Conservation (phyloP, 768 basidiomycete genomes). For the Rhodotorula paludigena region DNA sequence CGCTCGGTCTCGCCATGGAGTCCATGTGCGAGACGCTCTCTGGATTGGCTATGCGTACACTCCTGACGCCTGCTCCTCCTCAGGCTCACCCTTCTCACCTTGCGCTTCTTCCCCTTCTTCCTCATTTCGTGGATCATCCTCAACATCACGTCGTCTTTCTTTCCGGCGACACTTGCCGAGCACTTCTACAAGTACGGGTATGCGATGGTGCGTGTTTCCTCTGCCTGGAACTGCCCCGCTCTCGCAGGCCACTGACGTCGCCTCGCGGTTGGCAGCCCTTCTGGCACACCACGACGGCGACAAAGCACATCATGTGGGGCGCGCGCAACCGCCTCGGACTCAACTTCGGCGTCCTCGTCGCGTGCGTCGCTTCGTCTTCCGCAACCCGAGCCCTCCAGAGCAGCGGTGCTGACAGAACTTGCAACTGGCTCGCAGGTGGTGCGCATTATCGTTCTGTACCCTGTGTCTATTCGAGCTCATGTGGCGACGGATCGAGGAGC, state of each 20-base stretch:
- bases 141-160: conserved; percentile 47
- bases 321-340: conserved; percentile 39
- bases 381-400: not conserved
- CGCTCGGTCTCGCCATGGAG: conserved; percentile 45
- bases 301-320: conserved; percentile 46
- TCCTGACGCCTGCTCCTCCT: not conserved
- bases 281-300: conserved; percentile 33
- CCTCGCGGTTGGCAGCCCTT: conserved; percentile 5
- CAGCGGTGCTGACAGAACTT: not conserved
- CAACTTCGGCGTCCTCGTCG: conserved; percentile 44
- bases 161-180: conserved; percentile 44
- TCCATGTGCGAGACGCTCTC: conserved; percentile 40
- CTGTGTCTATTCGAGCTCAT: conserved; percentile 13
- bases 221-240: not conserved
- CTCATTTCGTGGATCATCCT: conserved; percentile 46
- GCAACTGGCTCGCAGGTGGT: not conserved
- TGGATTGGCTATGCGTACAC: conserved; percentile 3
- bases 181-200: conserved; percentile 44
- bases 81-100: conserved; percentile 22
- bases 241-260: conserved; percentile 17
- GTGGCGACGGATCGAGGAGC: conserved; percentile 1
- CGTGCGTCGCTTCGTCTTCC: not conserved
- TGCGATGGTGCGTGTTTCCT: conserved; percentile 30
- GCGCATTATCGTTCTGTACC: not conserved
- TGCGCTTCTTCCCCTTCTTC: conserved; percentile 43